Base-by-base conservation (phyloP, 2,329 filamentous ascomycete species). In the Teratosphaeria zuluensis region DNA sequence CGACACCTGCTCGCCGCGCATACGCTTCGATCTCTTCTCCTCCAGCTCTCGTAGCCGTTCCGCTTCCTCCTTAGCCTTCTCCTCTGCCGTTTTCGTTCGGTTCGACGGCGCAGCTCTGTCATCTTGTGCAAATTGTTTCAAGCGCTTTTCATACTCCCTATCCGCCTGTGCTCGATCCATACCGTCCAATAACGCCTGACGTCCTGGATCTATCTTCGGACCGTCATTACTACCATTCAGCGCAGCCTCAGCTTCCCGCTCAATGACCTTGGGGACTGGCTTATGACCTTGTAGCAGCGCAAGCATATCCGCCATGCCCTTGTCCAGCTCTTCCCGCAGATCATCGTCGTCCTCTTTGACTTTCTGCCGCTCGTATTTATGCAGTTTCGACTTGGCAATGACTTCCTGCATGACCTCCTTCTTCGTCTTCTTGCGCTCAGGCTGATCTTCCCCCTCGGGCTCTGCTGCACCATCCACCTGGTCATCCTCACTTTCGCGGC, bases 351-450 rank as follows among this genome's bases (percentile, higher is more conserved):
- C 90, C 61, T 97, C 94, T 70, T 96, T 96, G 31, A 85, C 84
- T 61, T 90, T 86, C 74, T 99, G 94, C 48, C 94, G 85, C 75
- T 97, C 92, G 70, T 92, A 92, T 75, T 96, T 97, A 81, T 96
- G 83, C 62, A 89, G 80, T 72, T 99, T 99, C 0, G 92, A 97
- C 75, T 99, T 99, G 61, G 92, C 90, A 65, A 99, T 96, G 61
- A 99, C 82, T 74, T 99, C 95, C 69, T 96, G 88, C 90, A 97
- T 96, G 55, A 99, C 89, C 74, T 99, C 94, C 57, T 94, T 89
- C 76, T 96, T 97, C 2, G 87, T 87, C 78, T 96, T 99, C 74
- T 96, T 96, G 60, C 87, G 83, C 67, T 92, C 88, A 0, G 90
- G 91, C 62, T 86, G 77, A 21, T 79, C 79, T 38, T 80, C 79